phyloP scores from a whole-genome alignment of 2,329 filamentous ascomycete species.

The Ustulina deusta region DNA sequence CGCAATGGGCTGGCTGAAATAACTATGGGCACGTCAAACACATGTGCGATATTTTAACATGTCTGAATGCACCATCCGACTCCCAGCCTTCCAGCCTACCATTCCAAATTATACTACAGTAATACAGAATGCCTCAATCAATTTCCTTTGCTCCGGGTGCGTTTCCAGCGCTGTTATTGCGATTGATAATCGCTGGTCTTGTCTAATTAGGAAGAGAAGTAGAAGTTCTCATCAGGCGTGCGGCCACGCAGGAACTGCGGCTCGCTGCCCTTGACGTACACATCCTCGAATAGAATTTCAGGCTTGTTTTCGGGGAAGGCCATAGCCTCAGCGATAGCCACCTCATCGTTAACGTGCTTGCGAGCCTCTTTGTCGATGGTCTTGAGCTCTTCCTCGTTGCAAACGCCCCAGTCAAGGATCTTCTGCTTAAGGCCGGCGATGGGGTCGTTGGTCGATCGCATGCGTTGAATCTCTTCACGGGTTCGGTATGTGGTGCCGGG shows the following conservation, averaged over 20 bases:
- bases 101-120: conserved; percentile 44
- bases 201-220: conserved; percentile 67
- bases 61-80: conserved; percentile 38
- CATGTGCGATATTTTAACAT: conserved; percentile 23
- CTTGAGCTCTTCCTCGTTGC: conserved; percentile 96
- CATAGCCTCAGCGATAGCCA: conserved; percentile 92
- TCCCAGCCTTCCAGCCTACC: conserved; percentile 34
- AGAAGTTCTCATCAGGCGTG: conserved; percentile 90
- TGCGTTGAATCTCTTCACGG: conserved; percentile 99
- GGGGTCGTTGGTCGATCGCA: conserved; percentile 98
- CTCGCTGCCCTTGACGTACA: conserved; percentile 90
- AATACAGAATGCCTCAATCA: conserved; percentile 30
- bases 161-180: conserved; percentile 25
- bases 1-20: conserved; percentile 13
- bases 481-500: conserved; percentile 99
- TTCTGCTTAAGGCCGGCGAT: conserved; percentile 99
- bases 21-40: conserved; percentile 24
- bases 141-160: conserved; percentile 20
- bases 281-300: conserved; percentile 94
- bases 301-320: conserved; percentile 79
- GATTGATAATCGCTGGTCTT: conserved; percentile 4
- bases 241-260: conserved; percentile 88
- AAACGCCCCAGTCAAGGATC: conserved; percentile 94
- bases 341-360: conserved; percentile 86
- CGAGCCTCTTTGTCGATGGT: conserved; percentile 93